phyloP scores from a whole-genome alignment of 1,284 basidiomycete species.

The Papiliotrema laurentii region DNA sequence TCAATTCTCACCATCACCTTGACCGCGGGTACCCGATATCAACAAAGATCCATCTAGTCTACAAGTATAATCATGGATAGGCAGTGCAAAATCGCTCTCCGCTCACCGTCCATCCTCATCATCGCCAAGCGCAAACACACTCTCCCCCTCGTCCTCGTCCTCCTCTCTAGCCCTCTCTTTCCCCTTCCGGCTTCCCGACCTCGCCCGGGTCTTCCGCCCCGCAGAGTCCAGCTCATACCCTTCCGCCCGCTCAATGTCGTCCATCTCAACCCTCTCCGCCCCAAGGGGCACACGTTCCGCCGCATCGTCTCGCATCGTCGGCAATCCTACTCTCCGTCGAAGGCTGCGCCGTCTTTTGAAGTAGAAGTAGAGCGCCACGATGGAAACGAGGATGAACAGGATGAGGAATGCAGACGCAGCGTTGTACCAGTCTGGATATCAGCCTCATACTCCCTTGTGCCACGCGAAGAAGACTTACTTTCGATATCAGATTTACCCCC shows the following conservation, averaged over 20 bases:
- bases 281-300: slow-evolving; percentile 59
- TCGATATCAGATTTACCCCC: slow-evolving; percentile 75
- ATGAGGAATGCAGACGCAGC: slow-evolving; percentile 81
- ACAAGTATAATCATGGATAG: too few relatives aligned
- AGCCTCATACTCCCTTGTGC: neutral
- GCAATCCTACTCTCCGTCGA: slow-evolving; percentile 22
- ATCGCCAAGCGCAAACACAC: slow-evolving; percentile 53
- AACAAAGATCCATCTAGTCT: too few relatives aligned
- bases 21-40: too few relatives aligned
- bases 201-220: slow-evolving; percentile 1
- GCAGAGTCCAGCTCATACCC: slow-evolving; percentile 44
- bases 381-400: slow-evolving; percentile 23
- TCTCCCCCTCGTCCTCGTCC: slow-evolving; percentile 33
- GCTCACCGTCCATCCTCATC: slow-evolving; percentile 28
- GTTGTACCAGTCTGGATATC: slow-evolving; percentile 73
- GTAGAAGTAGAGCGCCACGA: slow-evolving; percentile 23
- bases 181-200: slow-evolving; percentile 16
- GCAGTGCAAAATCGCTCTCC: too few relatives aligned
- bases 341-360: slow-evolving; percentile 29
- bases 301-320: slow-evolving; percentile 24
- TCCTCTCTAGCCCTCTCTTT: slow-evolving; percentile 17
- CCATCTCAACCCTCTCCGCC: slow-evolving; percentile 41
- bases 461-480: slow-evolving; percentile 52
- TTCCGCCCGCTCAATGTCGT: slow-evolving; percentile 39
- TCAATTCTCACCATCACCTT: too few relatives aligned